phyloP scores from a whole-genome alignment of 2,329 filamentous ascomycete genomes.

The Leptosphaerulina australis region DNA sequence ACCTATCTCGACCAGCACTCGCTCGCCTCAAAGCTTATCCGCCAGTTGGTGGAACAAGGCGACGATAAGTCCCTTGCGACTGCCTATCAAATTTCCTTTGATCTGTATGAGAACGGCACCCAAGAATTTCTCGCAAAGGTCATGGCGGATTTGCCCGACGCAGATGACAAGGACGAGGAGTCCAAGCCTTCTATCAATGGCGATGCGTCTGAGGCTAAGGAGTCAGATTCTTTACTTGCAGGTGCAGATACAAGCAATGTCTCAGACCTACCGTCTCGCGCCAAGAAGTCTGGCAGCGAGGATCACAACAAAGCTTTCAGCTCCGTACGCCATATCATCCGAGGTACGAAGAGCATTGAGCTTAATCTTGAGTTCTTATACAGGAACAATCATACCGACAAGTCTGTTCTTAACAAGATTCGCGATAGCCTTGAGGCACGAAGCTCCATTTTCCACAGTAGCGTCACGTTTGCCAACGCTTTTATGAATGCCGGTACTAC shows the following conservation, averaged over 20 bases:
- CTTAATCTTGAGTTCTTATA: constrained; percentile 96
- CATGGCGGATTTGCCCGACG: constrained; percentile 72
- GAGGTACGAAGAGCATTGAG: constrained; percentile 91
- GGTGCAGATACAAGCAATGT: constrained; percentile 60
- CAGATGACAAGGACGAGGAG: constrained; percentile 58
- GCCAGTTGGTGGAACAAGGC: constrained; percentile 77
- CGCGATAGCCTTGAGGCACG: constrained; percentile 93
- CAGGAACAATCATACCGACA: constrained; percentile 91
- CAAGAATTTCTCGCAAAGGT: constrained; percentile 96
- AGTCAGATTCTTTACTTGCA: constrained; percentile 64
- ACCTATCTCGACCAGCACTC: constrained; percentile 93
- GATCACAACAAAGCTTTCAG: constrained; percentile 62
- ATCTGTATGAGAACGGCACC: constrained; percentile 97
- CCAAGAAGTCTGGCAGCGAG: constrained; percentile 52
- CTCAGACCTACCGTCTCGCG: constrained; percentile 55
- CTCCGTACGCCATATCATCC: constrained; percentile 68
- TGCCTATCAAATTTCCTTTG: constrained; percentile 97
- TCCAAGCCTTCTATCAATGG: constrained; percentile 44
- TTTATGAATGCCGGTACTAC: constrained; percentile 99
- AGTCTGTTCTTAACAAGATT: constrained; percentile 92
- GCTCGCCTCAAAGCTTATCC: constrained; percentile 85
- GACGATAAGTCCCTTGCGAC: constrained; percentile 80
- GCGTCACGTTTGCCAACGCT: constrained; percentile 95
- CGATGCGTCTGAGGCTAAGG: constrained; percentile 57
- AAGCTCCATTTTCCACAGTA: constrained; percentile 98